Base-by-base conservation (phyloP, 2,329 filamentous ascomycete species). In the Sporothrix sp. region DNA sequence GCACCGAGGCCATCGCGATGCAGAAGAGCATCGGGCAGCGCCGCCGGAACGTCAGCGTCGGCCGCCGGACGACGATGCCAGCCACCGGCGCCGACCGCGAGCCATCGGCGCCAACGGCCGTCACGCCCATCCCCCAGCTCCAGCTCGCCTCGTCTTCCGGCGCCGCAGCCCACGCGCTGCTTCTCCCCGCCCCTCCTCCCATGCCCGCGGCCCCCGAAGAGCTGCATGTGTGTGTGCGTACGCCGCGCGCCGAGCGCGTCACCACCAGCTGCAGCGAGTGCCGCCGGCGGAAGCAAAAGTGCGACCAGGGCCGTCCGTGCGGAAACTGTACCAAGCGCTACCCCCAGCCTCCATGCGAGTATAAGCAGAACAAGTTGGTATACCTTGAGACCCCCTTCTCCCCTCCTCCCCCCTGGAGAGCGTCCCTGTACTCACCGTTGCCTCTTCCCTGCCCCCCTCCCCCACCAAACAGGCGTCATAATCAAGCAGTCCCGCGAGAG, bases 301-400 rank as follows among this genome's bases (percentile, higher is more conserved):
- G 75, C 59, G 74, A 75, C 56, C 73, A 76, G 57, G 68, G 70
- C 23, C 72, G 74, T 27, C 75, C 75, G 13, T 78, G 75, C 61
- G 70, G 69, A 38, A 76, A 78, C 57, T 78, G 75, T 56, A 63
- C 68, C 21, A 70, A 74, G 33, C 67, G 74, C 27, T 78, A 74
- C 54, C 75, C 75, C 0, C 71, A 70, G 48, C 74, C 74, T 1
- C 57, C 63, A 7, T 78, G 75, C 59, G 68, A 74, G 55, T 78
- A 78, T 56, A 65, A 58, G 14, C 52, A 54, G 13, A 52, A 51
- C 33, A 56, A 48, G 52, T 53, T 16, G 7, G 54, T 52, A 2
- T 2, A 20, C 6, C 30, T 20, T 3, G 3, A 20, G 9, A n/a
- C 14, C 21, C 7, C 21, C 21, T n/a, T n/a, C n/a, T n/a, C n/a